These are phyloP conservation scores for Malassezia furfur DNA, from an alignment of 1,284 basidiomycete genomes.

Conservation along the genomic window DNA sequence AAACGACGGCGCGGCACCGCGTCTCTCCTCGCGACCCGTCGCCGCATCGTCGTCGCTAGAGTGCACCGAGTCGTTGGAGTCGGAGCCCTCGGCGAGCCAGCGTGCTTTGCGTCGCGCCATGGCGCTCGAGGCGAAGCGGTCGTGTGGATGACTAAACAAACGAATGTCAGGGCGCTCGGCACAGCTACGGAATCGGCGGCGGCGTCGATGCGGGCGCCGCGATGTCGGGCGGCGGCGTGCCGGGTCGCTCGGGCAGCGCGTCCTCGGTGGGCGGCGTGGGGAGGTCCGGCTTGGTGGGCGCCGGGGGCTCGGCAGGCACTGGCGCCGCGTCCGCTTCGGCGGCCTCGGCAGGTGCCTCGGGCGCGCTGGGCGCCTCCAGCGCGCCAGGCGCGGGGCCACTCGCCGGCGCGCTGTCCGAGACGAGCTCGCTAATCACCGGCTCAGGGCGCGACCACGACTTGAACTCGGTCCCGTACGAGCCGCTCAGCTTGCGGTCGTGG, in stretches of 20 bases:
- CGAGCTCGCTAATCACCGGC: not conserved
- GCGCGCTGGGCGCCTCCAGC: not conserved
- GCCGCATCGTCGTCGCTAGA: not conserved
- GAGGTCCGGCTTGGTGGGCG: too few relatives aligned
- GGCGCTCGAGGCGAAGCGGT: not conserved
- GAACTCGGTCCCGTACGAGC: constrained; percentile 3
- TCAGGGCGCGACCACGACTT: not conserved
- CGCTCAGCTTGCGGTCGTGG: constrained; percentile 13
- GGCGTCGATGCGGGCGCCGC: not conserved
- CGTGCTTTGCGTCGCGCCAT: constrained; percentile 12
- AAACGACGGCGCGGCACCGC: constrained; percentile 3
- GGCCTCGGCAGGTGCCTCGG: too few relatives aligned
- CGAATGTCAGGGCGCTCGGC: not conserved
- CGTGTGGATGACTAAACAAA: constrained; percentile 1
- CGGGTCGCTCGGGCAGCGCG: too few relatives aligned
- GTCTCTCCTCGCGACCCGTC: not conserved
- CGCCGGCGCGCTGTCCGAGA: too few relatives aligned
- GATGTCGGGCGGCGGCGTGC: too few relatives aligned
- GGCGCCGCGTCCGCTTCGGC: too few relatives aligned
- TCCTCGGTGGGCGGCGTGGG: too few relatives aligned
- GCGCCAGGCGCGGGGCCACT: too few relatives aligned
- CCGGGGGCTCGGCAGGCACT: too few relatives aligned
- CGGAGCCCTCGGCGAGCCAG: constrained; percentile 11
- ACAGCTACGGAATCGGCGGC: not conserved
- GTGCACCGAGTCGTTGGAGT: constrained; percentile 13